phyloP scores from a whole-genome alignment of 495 filamentous ascomycete species.

The Penicillium bialowiezense region DNA sequence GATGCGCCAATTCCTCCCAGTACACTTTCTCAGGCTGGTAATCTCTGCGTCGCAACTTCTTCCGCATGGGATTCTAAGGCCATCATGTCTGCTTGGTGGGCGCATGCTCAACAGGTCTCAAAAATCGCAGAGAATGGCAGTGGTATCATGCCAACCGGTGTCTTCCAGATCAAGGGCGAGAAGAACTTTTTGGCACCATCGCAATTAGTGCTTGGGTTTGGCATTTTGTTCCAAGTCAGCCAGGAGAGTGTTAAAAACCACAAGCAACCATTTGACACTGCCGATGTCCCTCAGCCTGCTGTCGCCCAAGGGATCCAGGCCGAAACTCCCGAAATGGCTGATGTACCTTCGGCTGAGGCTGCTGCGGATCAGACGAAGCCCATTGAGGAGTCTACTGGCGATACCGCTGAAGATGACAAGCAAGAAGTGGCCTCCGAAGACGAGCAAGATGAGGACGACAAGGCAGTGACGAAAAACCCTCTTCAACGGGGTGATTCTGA shows the following conservation, averaged over 20 bases:
- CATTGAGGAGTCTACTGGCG: neutral
- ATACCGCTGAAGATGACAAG: neutral
- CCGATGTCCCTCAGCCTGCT: conserved; percentile 24
- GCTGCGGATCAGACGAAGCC: neutral
- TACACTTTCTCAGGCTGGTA: conserved; percentile 87
- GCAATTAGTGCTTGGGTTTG: conserved; percentile 83
- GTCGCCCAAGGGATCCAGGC: conserved; percentile 3
- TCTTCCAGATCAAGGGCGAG: conserved; percentile 76
- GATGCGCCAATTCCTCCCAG: conserved; percentile 87
- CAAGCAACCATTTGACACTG: conserved; percentile 58
- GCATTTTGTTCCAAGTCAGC: conserved; percentile 81
- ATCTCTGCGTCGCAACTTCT: conserved; percentile 76
- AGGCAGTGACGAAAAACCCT: conserved; percentile 22
- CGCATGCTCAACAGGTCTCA: conserved; percentile 78
- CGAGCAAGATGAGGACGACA: conserved; percentile 20
- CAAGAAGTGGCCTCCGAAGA: conserved; percentile 21
- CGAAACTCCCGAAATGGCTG: neutral
- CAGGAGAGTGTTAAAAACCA: conserved; percentile 83
- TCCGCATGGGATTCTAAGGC: conserved; percentile 95
- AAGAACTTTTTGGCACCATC: conserved; percentile 91
- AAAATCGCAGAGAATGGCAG: conserved; percentile 79
- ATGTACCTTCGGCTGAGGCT: neutral
- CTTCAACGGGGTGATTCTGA: conserved; percentile 31
- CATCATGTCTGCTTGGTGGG: conserved; percentile 94
- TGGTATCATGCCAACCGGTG: conserved; percentile 64